phyloP scores from a whole-genome alignment of 1,284 basidiomycete genomes.

The Boletus semigastroideus region DNA sequence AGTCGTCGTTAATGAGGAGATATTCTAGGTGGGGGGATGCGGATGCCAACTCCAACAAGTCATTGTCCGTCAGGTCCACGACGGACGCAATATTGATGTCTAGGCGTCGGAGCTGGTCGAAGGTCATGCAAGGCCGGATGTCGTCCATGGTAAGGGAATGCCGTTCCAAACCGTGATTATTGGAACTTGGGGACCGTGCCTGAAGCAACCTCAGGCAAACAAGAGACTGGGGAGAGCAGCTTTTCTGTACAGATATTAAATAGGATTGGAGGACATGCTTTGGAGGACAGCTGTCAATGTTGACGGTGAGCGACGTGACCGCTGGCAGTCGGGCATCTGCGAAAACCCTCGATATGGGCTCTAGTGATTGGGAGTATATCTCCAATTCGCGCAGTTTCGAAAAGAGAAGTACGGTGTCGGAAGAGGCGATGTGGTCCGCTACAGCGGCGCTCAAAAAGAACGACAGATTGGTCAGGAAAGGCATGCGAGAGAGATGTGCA shows the following conservation, averaged over 20 bases:
- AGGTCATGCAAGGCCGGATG: not conserved
- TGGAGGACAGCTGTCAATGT: not conserved
- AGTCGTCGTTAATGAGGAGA: slow-evolving; percentile 5
- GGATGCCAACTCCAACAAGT: not conserved
- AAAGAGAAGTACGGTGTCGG: not conserved
- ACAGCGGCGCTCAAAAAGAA: not conserved
- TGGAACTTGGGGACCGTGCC: not conserved
- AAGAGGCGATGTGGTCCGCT: not conserved
- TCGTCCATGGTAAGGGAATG: slow-evolving; percentile 1
- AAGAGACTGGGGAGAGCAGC: slow-evolving; percentile 1
- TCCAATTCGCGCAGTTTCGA: not conserved
- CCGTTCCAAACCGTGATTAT: not conserved
- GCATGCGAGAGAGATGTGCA: slow-evolving; percentile 1
- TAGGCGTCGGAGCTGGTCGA: slow-evolving; percentile 1
- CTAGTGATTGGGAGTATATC: slow-evolving; percentile 1
- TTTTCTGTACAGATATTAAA: not conserved
- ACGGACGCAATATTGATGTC: slow-evolving; percentile 1
- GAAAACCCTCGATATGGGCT: not conserved
- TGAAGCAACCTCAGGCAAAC: slow-evolving; percentile 2
- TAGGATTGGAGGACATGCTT: slow-evolving; percentile 1
- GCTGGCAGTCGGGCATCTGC: not conserved
- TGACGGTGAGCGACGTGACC: not conserved
- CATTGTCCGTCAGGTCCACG: not conserved
- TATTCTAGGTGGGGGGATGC: not conserved
- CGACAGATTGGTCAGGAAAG: not conserved